phyloP scores from a whole-genome alignment of 2,329 filamentous ascomycete genomes.

The Pseudocercospora eumusae region DNA sequence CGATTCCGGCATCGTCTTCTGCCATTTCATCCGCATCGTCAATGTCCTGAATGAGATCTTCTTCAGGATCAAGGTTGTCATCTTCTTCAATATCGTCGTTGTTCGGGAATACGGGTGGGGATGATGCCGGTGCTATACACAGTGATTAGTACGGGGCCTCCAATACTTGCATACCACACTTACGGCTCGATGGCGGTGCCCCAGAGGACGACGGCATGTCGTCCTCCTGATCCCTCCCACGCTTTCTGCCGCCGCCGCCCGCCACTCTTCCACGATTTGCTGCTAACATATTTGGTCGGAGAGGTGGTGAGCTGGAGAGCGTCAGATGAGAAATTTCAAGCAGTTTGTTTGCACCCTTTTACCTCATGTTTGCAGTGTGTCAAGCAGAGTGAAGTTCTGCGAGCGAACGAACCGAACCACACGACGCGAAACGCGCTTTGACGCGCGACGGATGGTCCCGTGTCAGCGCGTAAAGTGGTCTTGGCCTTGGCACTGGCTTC shows the following conservation, averaged over 20 bases:
- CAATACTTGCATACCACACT: constrained; percentile 38
- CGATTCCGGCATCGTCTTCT: constrained; percentile 69
- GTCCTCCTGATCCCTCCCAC: constrained; percentile 65
- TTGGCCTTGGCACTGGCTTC: neutral
- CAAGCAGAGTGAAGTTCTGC: neutral
- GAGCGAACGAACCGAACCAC: neutral
- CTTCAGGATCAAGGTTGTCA: constrained; percentile 69
- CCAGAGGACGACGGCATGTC: constrained; percentile 59
- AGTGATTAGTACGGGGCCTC: neutral
- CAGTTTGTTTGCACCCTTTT: neutral
- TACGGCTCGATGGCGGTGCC: constrained; percentile 64
- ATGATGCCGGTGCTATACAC: constrained; percentile 56
- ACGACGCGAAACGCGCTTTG: neutral
- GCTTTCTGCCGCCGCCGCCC: constrained; percentile 60
- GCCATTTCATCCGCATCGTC: constrained; percentile 69
- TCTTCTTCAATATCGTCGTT: constrained; percentile 68
- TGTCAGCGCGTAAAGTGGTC: neutral
- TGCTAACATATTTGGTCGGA: constrained; percentile 70
- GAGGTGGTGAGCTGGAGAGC: neutral
- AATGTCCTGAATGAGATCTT: constrained; percentile 64
- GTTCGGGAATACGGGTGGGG: constrained; percentile 66
- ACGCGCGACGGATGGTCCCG: neutral
- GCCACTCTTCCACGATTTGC: constrained; percentile 71
- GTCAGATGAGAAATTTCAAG: neutral
- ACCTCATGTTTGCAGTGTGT: neutral